Evolutionary conservation across 163 green algal genomes (phyloP).

Genomic region (Prototheca cutis): DNA sequence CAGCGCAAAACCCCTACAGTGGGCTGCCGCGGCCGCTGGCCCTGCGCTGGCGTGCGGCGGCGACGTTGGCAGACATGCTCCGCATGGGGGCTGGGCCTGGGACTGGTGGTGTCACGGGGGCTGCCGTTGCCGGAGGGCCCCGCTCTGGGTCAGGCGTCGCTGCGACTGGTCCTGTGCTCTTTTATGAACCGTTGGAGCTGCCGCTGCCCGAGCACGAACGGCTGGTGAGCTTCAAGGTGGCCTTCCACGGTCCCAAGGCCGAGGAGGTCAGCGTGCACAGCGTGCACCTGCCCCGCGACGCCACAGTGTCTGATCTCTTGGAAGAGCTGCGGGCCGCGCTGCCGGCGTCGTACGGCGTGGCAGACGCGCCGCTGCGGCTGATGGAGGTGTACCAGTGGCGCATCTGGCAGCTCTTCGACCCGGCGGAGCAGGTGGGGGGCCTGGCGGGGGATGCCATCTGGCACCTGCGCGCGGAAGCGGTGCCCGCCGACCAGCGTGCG

Average conservation of each 20-base stretch:
- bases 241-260: slow-evolving; percentile 51
- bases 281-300: slow-evolving; percentile 61
- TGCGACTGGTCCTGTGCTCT: slow-evolving; percentile 44
- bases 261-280: slow-evolving; percentile 61
- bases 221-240: slow-evolving; percentile 50
- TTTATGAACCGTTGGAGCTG: slow-evolving; percentile 92
- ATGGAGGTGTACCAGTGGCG: slow-evolving; percentile 72
- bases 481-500: slow-evolving; percentile 49
- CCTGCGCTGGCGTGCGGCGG: slow-evolving; percentile 43
- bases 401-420: slow-evolving; percentile 78
- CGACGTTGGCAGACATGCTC: slow-evolving; percentile 53
- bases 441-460: slow-evolving; percentile 31
- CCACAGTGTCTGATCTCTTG: slow-evolving; percentile 60
- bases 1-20: slow-evolving; percentile 51
- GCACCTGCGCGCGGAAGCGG: slow-evolving; percentile 65
- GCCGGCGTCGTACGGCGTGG: neutral
- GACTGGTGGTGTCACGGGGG: too few species aligned
- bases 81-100: too few species aligned
- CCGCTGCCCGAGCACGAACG: slow-evolving; percentile 81
- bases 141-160: neutral
- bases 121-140: neutral
- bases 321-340: slow-evolving; percentile 47
- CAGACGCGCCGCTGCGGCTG: slow-evolving; percentile 57
- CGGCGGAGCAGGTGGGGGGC: slow-evolving; percentile 36
- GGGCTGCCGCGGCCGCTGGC: slow-evolving; percentile 45